Base-by-base conservation (phyloP, 495 filamentous ascomycete species). In the Annulohypoxylon maeteangense region DNA sequence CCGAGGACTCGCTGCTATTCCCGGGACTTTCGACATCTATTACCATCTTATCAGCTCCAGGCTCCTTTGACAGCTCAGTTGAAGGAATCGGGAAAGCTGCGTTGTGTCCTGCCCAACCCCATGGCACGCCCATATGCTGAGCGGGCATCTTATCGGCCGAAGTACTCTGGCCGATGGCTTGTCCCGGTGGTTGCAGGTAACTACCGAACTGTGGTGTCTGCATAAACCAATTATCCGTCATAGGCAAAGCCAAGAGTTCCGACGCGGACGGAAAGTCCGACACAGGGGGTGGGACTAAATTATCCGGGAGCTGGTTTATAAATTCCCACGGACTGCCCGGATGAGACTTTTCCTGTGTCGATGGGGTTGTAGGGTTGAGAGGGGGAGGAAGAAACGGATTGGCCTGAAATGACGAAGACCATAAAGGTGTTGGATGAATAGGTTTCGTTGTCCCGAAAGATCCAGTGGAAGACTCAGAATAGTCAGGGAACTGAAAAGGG, bases 11-110 rank as follows among this genome's bases (percentile, higher is more conserved):
- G n/a, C 47, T 61, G 8, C 23, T 53, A 4, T 45, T 44, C 12
- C 54, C 54, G 40, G 68, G n/a, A 34, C 40, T 67, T 16, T 54
- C 53, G 6, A 40, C 20, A n/a, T 72, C 70, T 16, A 61, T 34
- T 2, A 7, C 12, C 34, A 25, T 55, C 25, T 31, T 29, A 12
- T 58, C 36, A 5, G 1, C 11, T 25, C 40, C 12, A 22, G 38
- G n/a, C 7, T n/a, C 45, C 22, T 34, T n/a, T 0, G 1, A 3
- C n/a, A 29, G 38, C 5, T 32, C 40, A 14, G 16, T 11, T n/a
- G 20, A 12, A 3, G 18, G 2, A 14, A 14, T 16, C 3, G 29
- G 29, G 14, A 32, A 32, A 20, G 20, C 7, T 4, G 16, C 11
- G 20, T 11, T 3, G 7, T 54, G n/a, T 53, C 7, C 44, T n/a